Percentiles rank a stretch among this genome's conserved stretches.
Evolutionary conservation across 169 alveolate species (phyloP).

Genomic region (Amoebophrya sp.): DNA sequence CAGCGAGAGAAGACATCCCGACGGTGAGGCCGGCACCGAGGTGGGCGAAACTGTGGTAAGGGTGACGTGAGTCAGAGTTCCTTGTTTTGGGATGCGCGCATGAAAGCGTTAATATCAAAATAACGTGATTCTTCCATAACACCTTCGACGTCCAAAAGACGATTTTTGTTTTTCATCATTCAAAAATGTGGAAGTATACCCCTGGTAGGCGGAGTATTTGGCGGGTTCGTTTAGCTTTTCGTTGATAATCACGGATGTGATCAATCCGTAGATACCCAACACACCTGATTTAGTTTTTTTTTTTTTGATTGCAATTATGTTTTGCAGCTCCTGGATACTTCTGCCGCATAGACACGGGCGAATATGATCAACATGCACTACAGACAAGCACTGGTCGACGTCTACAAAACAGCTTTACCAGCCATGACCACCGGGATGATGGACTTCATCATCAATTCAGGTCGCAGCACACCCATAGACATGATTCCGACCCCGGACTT

Average conservation of each 20-base stretch:
- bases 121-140: not conserved
- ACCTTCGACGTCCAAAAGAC: not conserved
- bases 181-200: not conserved
- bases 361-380: no score
- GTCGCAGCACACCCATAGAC: slow-evolving; percentile 94
- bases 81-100: not conserved
- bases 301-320: no score
- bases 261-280: slow-evolving; percentile 73
- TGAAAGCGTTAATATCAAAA: not conserved
- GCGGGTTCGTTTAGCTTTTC: not conserved
- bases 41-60: not conserved
- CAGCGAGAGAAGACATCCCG: slow-evolving; percentile 67
- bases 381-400: no score
- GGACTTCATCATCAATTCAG: slow-evolving; percentile 93
- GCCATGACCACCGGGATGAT: slow-evolving; percentile 98
- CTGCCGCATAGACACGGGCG: no score
- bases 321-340: no score
- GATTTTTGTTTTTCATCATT: not conserved
- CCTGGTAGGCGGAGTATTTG: slow-evolving; percentile 1
- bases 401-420: slow-evolving; percentile 81
- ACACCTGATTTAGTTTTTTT: no score
- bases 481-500: slow-evolving; percentile 94
- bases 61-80: no score
- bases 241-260: slow-evolving; percentile 55
- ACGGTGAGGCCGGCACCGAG: slow-evolving; percentile 28